Evolutionary conservation across 1,139 yeast genomes (phyloP).

Genomic region (Hansenula lynferdii): DNA sequence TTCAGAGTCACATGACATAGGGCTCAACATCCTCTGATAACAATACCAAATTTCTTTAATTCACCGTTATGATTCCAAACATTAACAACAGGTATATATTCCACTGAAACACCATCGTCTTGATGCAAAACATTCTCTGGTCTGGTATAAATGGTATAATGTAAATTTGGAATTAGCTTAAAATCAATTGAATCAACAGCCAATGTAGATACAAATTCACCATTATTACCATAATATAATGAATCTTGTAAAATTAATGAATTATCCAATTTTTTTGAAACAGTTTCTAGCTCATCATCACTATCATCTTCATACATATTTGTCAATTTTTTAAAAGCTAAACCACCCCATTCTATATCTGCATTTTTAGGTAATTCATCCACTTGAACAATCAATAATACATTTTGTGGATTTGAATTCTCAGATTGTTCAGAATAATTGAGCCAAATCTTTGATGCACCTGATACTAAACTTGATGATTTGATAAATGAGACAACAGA

Average conservation of each 20-base stretch:
- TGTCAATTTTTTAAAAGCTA: slow-evolving; percentile 36
- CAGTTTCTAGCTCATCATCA: slow-evolving; percentile 25
- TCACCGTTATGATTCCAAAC: slow-evolving; percentile 25
- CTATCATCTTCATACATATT: slow-evolving; percentile 41
- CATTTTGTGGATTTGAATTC: slow-evolving; percentile 24
- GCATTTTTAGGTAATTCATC: slow-evolving; percentile 66
- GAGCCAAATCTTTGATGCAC: slow-evolving; percentile 13
- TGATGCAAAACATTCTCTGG: slow-evolving; percentile 9
- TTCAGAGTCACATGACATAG: too few species aligned
- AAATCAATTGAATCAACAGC: slow-evolving; percentile 12
- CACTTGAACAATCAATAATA: slow-evolving; percentile 54
- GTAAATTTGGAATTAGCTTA: slow-evolving; percentile 9
- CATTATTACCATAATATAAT: slow-evolving; percentile 11
- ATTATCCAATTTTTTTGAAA: slow-evolving; percentile 1
- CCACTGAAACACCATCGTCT: slow-evolving; percentile 16
- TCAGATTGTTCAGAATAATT: slow-evolving; percentile 20
- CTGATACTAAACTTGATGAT: slow-evolving; percentile 22
- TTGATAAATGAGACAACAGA: slow-evolving; percentile 52
- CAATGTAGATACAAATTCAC: slow-evolving; percentile 15
- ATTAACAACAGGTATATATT: slow-evolving; percentile 26
- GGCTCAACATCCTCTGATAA: slow-evolving; percentile 19
- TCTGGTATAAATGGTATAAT: slow-evolving; percentile 21
- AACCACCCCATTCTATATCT: slow-evolving; percentile 74
- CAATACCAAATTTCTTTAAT: slow-evolving; percentile 21
- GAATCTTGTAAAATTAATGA: slow-evolving; percentile 1